Conservation (phyloP, 73 alveolate species). For the Paramecium primaurelia region DNA sequence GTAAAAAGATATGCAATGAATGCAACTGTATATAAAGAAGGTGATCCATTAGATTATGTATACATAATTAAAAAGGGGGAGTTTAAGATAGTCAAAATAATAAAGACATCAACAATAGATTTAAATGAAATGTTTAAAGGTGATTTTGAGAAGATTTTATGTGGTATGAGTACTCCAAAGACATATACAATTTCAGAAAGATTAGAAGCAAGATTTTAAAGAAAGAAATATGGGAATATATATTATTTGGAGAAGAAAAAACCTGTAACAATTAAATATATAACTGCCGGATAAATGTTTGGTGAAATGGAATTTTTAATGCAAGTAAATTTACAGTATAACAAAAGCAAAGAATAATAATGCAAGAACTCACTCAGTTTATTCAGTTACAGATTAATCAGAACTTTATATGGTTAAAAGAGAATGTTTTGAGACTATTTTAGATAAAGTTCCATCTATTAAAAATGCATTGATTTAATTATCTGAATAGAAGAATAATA, state of each 20-base stretch:
- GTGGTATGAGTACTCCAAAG: constrained; percentile 7
- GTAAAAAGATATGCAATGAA: constrained; percentile 48
- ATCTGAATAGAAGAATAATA: not conserved
- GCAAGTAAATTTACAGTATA: not conserved
- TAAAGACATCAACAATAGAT: constrained; percentile 47
- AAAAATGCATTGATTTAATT: not conserved
- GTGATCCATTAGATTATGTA: constrained; percentile 49
- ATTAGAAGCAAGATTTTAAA: constrained; percentile 17
- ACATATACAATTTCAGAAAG: not conserved
- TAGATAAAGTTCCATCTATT: not conserved
- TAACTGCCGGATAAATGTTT: constrained; percentile 42
- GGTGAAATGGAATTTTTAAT: constrained; percentile 39
- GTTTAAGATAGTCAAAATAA: constrained; percentile 53
- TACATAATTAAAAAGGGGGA: constrained; percentile 68
- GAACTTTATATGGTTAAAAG: not conserved
- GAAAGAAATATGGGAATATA: not conserved
- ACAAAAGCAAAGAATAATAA: not conserved
- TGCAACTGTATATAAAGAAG: constrained; percentile 49
- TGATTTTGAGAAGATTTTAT: constrained; percentile 20
- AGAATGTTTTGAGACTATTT: not conserved
- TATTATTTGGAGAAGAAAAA: constrained; percentile 22
- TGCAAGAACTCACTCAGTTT: not conserved
- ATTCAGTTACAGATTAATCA: constrained; percentile 35
- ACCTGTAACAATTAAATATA: constrained; percentile 10
- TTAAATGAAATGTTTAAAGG: constrained; percentile 40